phyloP scores from a whole-genome alignment of 257 asterid genomes.

The Solanum peruvianum region DNA sequence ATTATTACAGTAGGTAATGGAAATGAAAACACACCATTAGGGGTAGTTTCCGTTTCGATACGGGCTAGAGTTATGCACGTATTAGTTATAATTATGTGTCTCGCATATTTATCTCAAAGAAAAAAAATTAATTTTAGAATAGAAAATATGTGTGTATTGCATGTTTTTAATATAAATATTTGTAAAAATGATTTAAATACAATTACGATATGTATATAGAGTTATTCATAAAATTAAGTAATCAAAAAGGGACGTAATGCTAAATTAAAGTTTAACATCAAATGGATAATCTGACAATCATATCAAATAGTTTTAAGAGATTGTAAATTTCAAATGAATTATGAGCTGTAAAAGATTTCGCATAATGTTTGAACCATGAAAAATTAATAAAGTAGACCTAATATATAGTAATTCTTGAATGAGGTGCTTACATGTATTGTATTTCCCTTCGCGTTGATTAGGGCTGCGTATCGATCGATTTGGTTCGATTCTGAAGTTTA shows the following conservation, averaged over 20 bases:
- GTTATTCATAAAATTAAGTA: neutral
- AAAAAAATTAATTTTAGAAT: too few relatives aligned
- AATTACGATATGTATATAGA: too few relatives aligned
- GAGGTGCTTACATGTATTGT: neutral
- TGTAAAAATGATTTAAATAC: too few relatives aligned
- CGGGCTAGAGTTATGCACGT: neutral
- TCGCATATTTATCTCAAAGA: too few relatives aligned
- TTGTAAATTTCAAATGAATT: too few relatives aligned
- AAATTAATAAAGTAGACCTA: neutral
- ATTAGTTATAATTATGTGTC: too few relatives aligned
- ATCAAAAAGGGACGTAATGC: neutral
- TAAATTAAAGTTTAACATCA: neutral
- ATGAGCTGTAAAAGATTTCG: too few relatives aligned
- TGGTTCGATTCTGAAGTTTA: too few relatives aligned
- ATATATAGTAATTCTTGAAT: neutral
- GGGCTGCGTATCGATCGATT: too few relatives aligned
- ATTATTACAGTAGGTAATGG: neutral
- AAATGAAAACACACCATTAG: neutral
- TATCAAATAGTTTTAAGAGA: too few relatives aligned
- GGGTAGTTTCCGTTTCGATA: neutral
- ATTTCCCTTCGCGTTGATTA: neutral
- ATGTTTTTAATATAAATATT: too few relatives aligned
- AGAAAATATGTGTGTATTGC: neutral
- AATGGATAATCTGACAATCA: neutral
- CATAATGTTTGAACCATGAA: neutral